Evolutionary conservation across 2,329 filamentous ascomycete genomes (phyloP), one percentile per base, ranked within the genome.

Genomic region (Ophiosphaerella narmari): DNA sequence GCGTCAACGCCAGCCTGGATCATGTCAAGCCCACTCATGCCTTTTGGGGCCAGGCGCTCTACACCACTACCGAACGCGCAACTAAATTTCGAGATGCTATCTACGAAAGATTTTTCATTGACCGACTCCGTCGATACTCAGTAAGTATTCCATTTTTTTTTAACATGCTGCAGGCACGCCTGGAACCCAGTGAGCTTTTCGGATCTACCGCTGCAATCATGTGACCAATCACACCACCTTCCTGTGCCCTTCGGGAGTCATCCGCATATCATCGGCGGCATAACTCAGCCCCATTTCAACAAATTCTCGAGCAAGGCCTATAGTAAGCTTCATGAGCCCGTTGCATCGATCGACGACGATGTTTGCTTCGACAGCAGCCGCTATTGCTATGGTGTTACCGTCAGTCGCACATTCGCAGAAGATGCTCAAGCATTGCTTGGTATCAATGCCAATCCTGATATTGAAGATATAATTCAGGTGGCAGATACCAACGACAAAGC

Each of bases 161-260:
- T 48, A 54, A 54, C 51, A 46, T 12, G 12, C 43, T 50, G 47
- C 47, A 54, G 43, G 36, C 46, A 54, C 46, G 40, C 51, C 51
- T 50, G 14, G 31, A 40, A 12, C n/a, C n/a, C n/a, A n/a, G n/a
- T n/a, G n/a, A n/a, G n/a, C n/a, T n/a, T n/a, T n/a, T n/a, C n/a
- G n/a, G n/a, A n/a, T n/a, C n/a, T 18, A 18, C 16, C 16, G 16
- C 16, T 2, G 3, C 16, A 18, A 18, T 18, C 16, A 18, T 38
- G 36, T 5, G 7, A 16, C 11, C 36, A 38, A 38, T 26, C 26
- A 29, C 26, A 29, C 11, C 26, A 29, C 6, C 26, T 29, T 3
- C 26, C 26, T 8, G 26, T 8, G 26, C 26, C 26, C 26, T 13
- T 40, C 13, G 24, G 3, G 24, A 29, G 16, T 38, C 16, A 39